A percentile compares a stretch with the other conserved stretches of the same genome.
Conservation (phyloP, 768 basidiomycete genomes). For the Hygrocybe coccinea region DNA sequence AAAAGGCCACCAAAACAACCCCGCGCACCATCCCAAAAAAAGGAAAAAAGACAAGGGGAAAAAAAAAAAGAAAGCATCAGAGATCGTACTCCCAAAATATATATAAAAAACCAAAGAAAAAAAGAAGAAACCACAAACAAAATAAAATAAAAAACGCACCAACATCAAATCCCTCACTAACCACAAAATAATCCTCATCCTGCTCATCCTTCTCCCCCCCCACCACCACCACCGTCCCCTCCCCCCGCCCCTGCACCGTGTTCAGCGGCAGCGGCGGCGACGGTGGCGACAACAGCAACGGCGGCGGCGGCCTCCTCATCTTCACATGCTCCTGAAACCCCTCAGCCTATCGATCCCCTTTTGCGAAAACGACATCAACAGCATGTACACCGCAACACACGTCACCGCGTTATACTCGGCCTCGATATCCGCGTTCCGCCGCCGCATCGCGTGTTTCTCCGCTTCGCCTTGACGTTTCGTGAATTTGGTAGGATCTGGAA, state of each 20-base stretch:
- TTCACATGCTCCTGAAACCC: conserved; percentile 75
- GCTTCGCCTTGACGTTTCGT: conserved; percentile 63
- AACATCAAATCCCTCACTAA: conserved; percentile 77
- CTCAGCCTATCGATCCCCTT: conserved; percentile 84
- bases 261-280: conserved; percentile 28
- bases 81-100: too few species aligned
- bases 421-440: conserved; percentile 72
- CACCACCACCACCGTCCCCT: too few species aligned
- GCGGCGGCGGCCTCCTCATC: conserved; percentile 54
- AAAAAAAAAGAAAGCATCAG: too few species aligned
- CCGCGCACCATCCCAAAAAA: too few species aligned
- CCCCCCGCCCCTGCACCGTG: too few species aligned
- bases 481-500: conserved; percentile 78
- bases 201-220: too few species aligned
- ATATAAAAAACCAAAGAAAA: conserved; percentile 5
- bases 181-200: conserved; percentile 59
- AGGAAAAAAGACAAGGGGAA: too few species aligned
- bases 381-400: conserved; percentile 84
- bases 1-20: too few species aligned
- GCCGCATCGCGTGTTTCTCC: conserved; percentile 60
- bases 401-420: conserved; percentile 82
- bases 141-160: conserved; percentile 38
- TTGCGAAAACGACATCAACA: conserved; percentile 87
- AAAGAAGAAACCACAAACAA: conserved; percentile 3
- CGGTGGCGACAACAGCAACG: conserved; percentile 3